Conservation (phyloP, 495 filamentous ascomycete species). For the Aspergillus biplanus region DNA sequence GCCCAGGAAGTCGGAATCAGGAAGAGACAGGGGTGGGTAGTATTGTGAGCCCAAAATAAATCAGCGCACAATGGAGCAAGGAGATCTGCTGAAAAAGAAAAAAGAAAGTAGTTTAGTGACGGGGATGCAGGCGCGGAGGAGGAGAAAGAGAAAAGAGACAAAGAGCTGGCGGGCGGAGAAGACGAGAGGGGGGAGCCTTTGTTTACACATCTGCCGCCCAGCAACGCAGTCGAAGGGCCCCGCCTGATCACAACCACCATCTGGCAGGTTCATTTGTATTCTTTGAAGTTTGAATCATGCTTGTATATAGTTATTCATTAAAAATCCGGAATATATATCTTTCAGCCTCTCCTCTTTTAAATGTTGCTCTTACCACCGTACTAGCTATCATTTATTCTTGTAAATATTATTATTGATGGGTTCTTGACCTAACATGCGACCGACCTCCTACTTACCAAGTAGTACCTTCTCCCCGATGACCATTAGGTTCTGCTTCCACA, state of each 20-base stretch:
- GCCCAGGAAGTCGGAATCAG: slow-evolving; percentile 17
- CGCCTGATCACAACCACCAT: slow-evolving; percentile 10
- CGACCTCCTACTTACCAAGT: too few relatives aligned
- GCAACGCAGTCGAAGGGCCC: slow-evolving; percentile 16
- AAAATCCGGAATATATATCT: too few relatives aligned
- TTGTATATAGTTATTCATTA: too few relatives aligned
- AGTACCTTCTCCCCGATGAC: too few relatives aligned
- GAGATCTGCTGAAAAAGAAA: slow-evolving; percentile 2
- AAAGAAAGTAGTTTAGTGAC: neutral
- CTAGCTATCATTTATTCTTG: too few relatives aligned
- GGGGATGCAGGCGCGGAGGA: slow-evolving; percentile 3
- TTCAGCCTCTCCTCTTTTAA: too few relatives aligned
- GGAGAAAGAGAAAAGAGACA: slow-evolving; percentile 16
- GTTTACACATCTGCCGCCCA: slow-evolving; percentile 6
- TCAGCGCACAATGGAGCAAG: neutral
- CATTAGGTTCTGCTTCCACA: too few relatives aligned
- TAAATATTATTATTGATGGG: too few relatives aligned
- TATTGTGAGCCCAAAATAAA: slow-evolving; percentile 1
- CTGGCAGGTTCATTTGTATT: neutral
- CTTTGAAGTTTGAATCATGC: too few relatives aligned
- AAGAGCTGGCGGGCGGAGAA: neutral
- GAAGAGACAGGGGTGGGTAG: neutral
- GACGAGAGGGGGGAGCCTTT: neutral
- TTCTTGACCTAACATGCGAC: too few relatives aligned
- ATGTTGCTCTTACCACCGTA: too few relatives aligned